Conservation (phyloP, 176 grass and related monocot species). For the Ampelocalamus luodianensis region DNA sequence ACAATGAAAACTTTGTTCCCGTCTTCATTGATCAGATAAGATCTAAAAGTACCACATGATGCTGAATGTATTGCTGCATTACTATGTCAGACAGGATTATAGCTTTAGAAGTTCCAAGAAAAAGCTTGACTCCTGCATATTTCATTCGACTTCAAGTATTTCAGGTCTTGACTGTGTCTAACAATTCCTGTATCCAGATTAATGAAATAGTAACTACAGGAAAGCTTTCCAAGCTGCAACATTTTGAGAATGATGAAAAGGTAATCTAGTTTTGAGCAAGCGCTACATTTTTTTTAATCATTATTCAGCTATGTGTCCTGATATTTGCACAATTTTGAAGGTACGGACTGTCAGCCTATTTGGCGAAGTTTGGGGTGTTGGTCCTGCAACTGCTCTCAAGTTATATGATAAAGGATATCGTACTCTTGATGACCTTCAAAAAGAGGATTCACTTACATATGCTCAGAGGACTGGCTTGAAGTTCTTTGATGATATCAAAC, state of each 20-base stretch:
- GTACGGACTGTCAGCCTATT: constrained; percentile 79
- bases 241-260: constrained; percentile 99
- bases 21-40: not conserved
- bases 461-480: constrained; percentile 81
- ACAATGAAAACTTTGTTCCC: not conserved
- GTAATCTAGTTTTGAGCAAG: constrained; percentile 43
- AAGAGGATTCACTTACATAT: constrained; percentile 75
- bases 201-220: constrained; percentile 90
- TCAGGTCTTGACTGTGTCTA: constrained; percentile 1
- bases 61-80: not conserved
- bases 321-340: constrained; percentile 54
- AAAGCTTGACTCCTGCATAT: constrained; percentile 3
- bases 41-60: not conserved
- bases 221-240: constrained; percentile 92
- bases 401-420: constrained; percentile 95
- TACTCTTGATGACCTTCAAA: constrained; percentile 84
- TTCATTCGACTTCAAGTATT: not conserved
- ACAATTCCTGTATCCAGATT: constrained; percentile 65
- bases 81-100: not conserved
- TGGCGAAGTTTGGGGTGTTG: constrained; percentile 97
- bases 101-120: not conserved
- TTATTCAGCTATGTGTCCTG: not conserved
- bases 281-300: constrained; percentile 9
- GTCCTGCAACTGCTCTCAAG: constrained; percentile 87
- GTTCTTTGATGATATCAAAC: constrained; percentile 90